These are phyloP conservation scores for Pleurotus platypus DNA, from an alignment of 768 basidiomycete genomes.

Conservation along the genomic window DNA sequence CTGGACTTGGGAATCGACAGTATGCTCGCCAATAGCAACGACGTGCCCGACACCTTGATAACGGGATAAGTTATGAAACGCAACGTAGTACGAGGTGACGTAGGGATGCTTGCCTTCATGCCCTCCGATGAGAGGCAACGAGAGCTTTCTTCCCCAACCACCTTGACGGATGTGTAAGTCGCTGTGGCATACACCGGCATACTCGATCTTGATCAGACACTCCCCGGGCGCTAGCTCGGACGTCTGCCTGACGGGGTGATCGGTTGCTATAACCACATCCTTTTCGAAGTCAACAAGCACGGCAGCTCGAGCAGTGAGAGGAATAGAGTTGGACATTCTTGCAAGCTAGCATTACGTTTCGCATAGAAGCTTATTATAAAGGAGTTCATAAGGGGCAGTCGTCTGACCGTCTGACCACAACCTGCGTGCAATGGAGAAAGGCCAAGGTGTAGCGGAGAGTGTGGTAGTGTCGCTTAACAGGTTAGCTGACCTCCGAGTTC, in stretches of 20 bases:
- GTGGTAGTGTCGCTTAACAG: no score
- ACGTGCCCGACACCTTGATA: constrained; percentile 55
- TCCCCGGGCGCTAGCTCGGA: constrained; percentile 56
- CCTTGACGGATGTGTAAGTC: constrained; percentile 66
- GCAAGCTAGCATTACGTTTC: not conserved
- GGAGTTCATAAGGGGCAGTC: not conserved
- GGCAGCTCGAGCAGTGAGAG: constrained; percentile 33
- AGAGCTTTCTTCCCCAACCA: constrained; percentile 58
- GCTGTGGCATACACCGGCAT: constrained; percentile 66
- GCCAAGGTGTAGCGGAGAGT: not conserved
- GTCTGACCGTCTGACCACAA: not conserved
- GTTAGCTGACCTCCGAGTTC: not conserved
- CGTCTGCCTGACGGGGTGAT: constrained; percentile 56
- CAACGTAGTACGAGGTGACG: not conserved
- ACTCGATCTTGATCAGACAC: constrained; percentile 69
- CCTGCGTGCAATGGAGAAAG: not conserved
- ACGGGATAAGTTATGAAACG: no score
- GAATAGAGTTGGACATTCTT: constrained; percentile 18
- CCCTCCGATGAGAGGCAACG: constrained; percentile 63
- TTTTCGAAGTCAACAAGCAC: constrained; percentile 25
- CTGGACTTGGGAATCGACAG: constrained; percentile 43
- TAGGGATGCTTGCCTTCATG: constrained; percentile 48
- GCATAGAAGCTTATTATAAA: not conserved
- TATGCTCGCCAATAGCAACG: constrained; percentile 71
- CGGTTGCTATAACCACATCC: constrained; percentile 28